A percentile compares a stretch with the other conserved stretches of the same genome.
phyloP scores from a whole-genome alignment of 371 early-diverging fungal genomes.

The Mortierella sp. region DNA sequence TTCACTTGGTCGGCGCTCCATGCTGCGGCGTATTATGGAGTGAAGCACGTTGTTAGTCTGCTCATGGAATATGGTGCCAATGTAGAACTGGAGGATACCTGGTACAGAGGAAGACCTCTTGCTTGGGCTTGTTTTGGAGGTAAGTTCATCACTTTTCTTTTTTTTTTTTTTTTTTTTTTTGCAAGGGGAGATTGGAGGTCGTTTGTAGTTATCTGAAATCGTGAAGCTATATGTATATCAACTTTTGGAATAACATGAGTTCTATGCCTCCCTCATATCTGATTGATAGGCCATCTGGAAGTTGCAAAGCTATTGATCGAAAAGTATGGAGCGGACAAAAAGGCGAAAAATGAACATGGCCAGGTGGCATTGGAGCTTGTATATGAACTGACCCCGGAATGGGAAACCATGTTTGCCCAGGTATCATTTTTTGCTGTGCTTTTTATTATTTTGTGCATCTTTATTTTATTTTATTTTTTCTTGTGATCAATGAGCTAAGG shows the following conservation, averaged over 20 bases:
- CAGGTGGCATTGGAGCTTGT: constrained; percentile 82
- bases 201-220: not conserved
- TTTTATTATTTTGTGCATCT: not conserved
- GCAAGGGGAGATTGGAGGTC: not conserved
- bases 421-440: constrained; percentile 8
- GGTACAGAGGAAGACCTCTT: constrained; percentile 87
- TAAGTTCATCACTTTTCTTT: too few species aligned
- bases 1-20: constrained; percentile 93
- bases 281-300: constrained; percentile 54
- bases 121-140: constrained; percentile 95
- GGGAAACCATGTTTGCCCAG: constrained; percentile 62
- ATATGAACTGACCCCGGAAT: constrained; percentile 69
- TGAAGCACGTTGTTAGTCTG: constrained; percentile 69
- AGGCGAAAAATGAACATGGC: constrained; percentile 75
- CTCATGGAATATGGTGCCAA: constrained; percentile 83
- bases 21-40: constrained; percentile 87
- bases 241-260: not conserved
- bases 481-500: not conserved
- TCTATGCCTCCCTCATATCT: not conserved
- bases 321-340: constrained; percentile 72
- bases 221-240: not conserved
- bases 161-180: not conserved
- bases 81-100: constrained; percentile 86
- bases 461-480: not conserved
- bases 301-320: constrained; percentile 70